Percentiles rank a stretch among this genome's conserved stretches.
Conservation (phyloP, 495 filamentous ascomycete genomes). For the Podospora pseudoanserina region DNA sequence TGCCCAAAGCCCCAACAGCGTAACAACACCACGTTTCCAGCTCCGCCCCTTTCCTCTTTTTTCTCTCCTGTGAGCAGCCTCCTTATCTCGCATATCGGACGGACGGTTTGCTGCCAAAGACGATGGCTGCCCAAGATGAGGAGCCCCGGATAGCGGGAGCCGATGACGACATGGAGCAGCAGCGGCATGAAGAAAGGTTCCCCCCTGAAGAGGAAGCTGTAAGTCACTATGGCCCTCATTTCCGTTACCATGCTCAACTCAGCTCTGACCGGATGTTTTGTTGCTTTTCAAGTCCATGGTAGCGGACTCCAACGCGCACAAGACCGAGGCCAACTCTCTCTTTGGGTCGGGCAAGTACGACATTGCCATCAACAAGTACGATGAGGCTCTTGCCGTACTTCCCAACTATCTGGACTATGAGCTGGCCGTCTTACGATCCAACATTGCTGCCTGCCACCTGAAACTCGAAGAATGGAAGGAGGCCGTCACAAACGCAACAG, state of each 20-base stretch:
- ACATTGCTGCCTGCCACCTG: conserved; percentile 86
- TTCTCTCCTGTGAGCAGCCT: not conserved
- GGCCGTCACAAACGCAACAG: conserved; percentile 68
- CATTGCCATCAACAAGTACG: conserved; percentile 85
- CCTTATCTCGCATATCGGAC: conserved; percentile 11
- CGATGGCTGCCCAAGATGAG: conserved; percentile 14
- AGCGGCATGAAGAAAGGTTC: conserved; percentile 28
- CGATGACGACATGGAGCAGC: conserved; percentile 17
- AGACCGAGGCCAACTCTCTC: conserved; percentile 71
- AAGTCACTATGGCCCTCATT: conserved; percentile 17
- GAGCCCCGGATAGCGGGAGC: conserved; percentile 6
- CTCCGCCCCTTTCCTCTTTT: not conserved
- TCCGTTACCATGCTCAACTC: conserved; percentile 1
- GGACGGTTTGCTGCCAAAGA: not conserved
- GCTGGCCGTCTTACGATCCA: conserved; percentile 78
- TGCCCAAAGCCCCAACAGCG: not conserved
- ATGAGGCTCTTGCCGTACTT: conserved; percentile 74
- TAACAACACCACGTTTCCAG: not conserved
- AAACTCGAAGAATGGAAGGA: conserved; percentile 86
- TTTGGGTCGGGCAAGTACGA: conserved; percentile 71
- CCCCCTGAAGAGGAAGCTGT: conserved; percentile 48
- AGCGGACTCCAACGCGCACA: conserved; percentile 67
- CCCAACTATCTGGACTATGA: conserved; percentile 90
- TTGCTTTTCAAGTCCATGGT: conserved; percentile 55
- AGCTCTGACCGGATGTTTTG: conserved; percentile 13